These are phyloP conservation scores for Annulohypoxylon moriforme DNA, from an alignment of 495 filamentous ascomycete genomes.

Conservation along the genomic window DNA sequence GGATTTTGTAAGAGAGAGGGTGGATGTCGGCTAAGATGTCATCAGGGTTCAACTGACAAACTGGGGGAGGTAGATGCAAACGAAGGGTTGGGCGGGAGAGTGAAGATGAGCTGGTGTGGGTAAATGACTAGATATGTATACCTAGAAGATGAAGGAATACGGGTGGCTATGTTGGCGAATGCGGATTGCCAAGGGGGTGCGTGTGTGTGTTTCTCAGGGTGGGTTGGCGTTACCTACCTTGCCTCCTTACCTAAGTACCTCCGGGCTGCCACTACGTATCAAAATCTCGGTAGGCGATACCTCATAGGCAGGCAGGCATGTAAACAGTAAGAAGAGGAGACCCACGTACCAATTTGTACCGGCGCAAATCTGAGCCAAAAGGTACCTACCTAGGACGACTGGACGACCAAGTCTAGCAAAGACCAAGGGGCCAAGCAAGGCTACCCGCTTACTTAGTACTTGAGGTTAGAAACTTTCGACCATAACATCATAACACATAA, in stretches of 20 bases:
- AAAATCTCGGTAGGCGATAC: slow-evolving; percentile 16
- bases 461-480: not conserved
- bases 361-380: slow-evolving; percentile 37
- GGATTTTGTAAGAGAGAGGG: not conserved
- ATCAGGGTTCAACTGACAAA: not conserved
- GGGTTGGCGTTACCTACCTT: slow-evolving; percentile 39
- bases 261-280: slow-evolving; percentile 12
- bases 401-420: slow-evolving; percentile 5
- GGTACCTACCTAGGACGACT: too few species aligned
- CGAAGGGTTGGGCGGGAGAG: not conserved
- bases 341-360: slow-evolving; percentile 33
- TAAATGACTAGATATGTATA: slow-evolving; percentile 5
- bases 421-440: slow-evolving; percentile 7
- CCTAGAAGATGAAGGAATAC: slow-evolving; percentile 11
- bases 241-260: slow-evolving; percentile 38
- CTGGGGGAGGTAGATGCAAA: slow-evolving; percentile 13
- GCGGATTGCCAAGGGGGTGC: slow-evolving; percentile 1
- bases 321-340: slow-evolving; percentile 43
- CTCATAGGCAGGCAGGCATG: slow-evolving; percentile 28
- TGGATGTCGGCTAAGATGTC: slow-evolving; percentile 14
- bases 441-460: slow-evolving; percentile 1
- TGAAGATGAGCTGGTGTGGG: not conserved
- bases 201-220: slow-evolving; percentile 31
- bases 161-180: slow-evolving; percentile 16
- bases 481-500: not conserved